Conservation (phyloP, 257 asterid species). For the Solanum lycopersicoides region DNA sequence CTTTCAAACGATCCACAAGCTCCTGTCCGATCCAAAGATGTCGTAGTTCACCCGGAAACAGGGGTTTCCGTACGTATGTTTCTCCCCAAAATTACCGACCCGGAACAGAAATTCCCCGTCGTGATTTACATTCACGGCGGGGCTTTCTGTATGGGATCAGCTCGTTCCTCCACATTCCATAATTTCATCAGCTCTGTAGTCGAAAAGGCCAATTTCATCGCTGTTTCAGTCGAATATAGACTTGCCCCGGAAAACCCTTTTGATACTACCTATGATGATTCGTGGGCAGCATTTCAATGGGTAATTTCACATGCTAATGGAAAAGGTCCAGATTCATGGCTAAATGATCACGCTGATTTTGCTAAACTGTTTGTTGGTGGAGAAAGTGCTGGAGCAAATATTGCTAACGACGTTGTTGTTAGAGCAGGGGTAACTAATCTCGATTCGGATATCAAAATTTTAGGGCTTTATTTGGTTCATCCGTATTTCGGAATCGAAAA, state of each 20-base stretch:
- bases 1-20: constrained; percentile 28
- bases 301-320: constrained; percentile 30
- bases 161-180: constrained; percentile 19
- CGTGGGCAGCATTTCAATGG: constrained; percentile 68
- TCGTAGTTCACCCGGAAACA: constrained; percentile 23
- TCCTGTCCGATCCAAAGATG: constrained; percentile 42
- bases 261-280: constrained; percentile 50
- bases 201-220: constrained; percentile 22
- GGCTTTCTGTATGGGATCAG: constrained; percentile 46
- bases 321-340: constrained; percentile 48
- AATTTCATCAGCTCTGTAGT: constrained; percentile 19
- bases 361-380: constrained; percentile 47
- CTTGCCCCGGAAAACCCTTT: constrained; percentile 56
- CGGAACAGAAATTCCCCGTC: constrained; percentile 30
- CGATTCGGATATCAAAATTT: constrained; percentile 17
- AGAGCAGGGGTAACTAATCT: constrained; percentile 28
- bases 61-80: constrained; percentile 38
- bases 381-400: constrained; percentile 73
- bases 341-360: constrained; percentile 47
- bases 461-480: constrained; percentile 33
- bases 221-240: constrained; percentile 54
- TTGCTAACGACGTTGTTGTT: constrained; percentile 43
- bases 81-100: constrained; percentile 24
- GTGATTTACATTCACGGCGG: constrained; percentile 58
- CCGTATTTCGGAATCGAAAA: constrained; percentile 46